A percentile compares a stretch with the other conserved stretches of the same genome.
phyloP scores from a whole-genome alignment of 2,329 filamentous ascomycete genomes.

The Diatrype stigma region DNA sequence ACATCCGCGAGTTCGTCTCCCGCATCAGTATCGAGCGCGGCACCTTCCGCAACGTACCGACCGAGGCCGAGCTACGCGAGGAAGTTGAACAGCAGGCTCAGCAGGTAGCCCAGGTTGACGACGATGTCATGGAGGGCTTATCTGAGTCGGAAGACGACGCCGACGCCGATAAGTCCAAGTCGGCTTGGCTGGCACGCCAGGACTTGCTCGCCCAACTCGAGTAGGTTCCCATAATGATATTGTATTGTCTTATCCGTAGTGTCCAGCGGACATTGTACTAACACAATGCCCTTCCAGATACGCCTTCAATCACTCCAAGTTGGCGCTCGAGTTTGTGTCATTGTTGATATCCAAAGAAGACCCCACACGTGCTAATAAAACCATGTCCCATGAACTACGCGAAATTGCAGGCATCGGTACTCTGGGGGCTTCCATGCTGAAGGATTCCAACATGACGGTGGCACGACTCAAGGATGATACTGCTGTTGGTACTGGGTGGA shows the following conservation, averaged over 20 bases:
- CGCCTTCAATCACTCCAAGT: conserved; percentile 57
- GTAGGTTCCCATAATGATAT: conserved; percentile 33
- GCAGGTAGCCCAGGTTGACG: conserved; percentile 35
- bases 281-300: conserved; percentile 31
- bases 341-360: conserved; percentile 77
- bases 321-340: conserved; percentile 78
- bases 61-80: conserved; percentile 65
- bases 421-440: conserved; percentile 63
- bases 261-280: conserved; percentile 10
- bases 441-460: conserved; percentile 55
- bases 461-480: conserved; percentile 53
- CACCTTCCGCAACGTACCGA: conserved; percentile 70
- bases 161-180: conserved; percentile 35
- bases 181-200: conserved; percentile 44
- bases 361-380: conserved; percentile 64
- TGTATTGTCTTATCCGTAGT: not conserved
- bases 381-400: conserved; percentile 68
- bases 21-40: conserved; percentile 77
- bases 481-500: conserved; percentile 64
- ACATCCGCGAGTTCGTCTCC: conserved; percentile 69
- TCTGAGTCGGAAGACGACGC: conserved; percentile 45
- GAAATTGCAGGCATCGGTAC: conserved; percentile 70
- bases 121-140: conserved; percentile 38
- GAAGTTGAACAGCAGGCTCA: conserved; percentile 54
- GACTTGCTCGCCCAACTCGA: conserved; percentile 57